These are phyloP conservation scores for Arthrobotrys megalospora DNA, from an alignment of 2,329 filamentous ascomycete species.

Conservation along the genomic window DNA sequence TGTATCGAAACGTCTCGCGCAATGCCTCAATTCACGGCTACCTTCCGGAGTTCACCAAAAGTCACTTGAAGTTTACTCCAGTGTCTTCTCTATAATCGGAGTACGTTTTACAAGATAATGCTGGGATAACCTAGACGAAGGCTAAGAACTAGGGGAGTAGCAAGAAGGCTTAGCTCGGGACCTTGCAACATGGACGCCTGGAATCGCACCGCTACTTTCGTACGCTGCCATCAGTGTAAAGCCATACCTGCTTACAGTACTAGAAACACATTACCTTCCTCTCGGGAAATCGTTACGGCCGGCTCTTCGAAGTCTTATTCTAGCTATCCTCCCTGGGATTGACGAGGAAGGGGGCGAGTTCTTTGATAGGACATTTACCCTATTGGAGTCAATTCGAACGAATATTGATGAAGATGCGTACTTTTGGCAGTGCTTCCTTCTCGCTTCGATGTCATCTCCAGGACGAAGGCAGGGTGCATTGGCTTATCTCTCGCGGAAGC, in stretches of 20 bases:
- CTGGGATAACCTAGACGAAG: constrained; percentile 57
- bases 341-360: constrained; percentile 98
- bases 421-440: constrained; percentile 98
- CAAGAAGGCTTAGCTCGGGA: constrained; percentile 83
- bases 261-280: constrained; percentile 84
- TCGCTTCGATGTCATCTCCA: constrained; percentile 90
- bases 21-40: constrained; percentile 92
- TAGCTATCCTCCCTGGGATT: constrained; percentile 89
- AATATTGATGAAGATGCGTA: constrained; percentile 75
- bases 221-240: constrained; percentile 95
- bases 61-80: constrained; percentile 90
- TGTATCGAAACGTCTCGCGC: constrained; percentile 90
- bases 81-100: constrained; percentile 88
- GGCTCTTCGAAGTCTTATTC: constrained; percentile 88
- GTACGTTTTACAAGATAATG: constrained; percentile 67
- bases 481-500: constrained; percentile 83
- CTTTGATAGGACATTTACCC: constrained; percentile 86
- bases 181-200: constrained; percentile 88
- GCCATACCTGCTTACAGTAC: constrained; percentile 84
- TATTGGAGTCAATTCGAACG: constrained; percentile 80
- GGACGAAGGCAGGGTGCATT: constrained; percentile 87
- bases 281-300: constrained; percentile 82
- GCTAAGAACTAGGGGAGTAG: constrained; percentile 65
- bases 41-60: constrained; percentile 99
- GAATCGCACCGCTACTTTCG: constrained; percentile 87